phyloP scores from a whole-genome alignment of 1,139 yeast genomes.

The Martiniozyma asiatica region DNA sequence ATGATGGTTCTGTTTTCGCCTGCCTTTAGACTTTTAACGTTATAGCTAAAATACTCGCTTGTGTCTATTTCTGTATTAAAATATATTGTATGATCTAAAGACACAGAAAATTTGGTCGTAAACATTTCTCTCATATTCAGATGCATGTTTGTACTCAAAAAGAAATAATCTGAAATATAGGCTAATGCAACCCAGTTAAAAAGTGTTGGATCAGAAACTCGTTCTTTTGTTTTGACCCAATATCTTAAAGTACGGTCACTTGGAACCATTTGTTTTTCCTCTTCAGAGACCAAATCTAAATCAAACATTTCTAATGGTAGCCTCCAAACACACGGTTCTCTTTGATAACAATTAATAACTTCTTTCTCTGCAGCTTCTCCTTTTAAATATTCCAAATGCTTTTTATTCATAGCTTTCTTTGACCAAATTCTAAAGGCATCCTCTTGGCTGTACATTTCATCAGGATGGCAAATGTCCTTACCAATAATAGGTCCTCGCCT shows the following conservation, averaged over 20 bases:
- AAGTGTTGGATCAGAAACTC: slow-evolving; percentile 21
- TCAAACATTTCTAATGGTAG: slow-evolving; percentile 31
- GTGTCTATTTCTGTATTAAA: slow-evolving; percentile 45
- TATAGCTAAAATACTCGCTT: slow-evolving; percentile 42
- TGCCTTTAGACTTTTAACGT: slow-evolving; percentile 39
- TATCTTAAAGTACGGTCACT: slow-evolving; percentile 30
- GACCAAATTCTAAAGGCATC: slow-evolving; percentile 22
- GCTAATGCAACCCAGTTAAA: slow-evolving; percentile 53
- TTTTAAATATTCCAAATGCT: slow-evolving; percentile 15
- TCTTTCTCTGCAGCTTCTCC: slow-evolving; percentile 10
- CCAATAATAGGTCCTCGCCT: slow-evolving; percentile 19
- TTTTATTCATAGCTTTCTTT: slow-evolving; percentile 10
- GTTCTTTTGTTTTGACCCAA: slow-evolving; percentile 32
- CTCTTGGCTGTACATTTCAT: slow-evolving; percentile 21
- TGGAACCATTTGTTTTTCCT: slow-evolving; percentile 22
- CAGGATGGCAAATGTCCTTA: slow-evolving; percentile 20
- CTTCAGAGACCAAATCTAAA: slow-evolving; percentile 17
- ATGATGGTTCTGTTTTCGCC: slow-evolving; percentile 44
- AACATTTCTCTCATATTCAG: slow-evolving; percentile 29
- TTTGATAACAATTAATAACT: slow-evolving; percentile 19
- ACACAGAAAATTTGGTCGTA: slow-evolving; percentile 38
- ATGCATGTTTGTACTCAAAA: slow-evolving; percentile 37
- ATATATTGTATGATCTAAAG: slow-evolving; percentile 58
- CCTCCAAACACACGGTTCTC: slow-evolving; percentile 31
- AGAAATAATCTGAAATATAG: slow-evolving; percentile 48